These are phyloP conservation scores for Tylopilus sp. DNA, from an alignment of 768 basidiomycete species.

Conservation along the genomic window DNA sequence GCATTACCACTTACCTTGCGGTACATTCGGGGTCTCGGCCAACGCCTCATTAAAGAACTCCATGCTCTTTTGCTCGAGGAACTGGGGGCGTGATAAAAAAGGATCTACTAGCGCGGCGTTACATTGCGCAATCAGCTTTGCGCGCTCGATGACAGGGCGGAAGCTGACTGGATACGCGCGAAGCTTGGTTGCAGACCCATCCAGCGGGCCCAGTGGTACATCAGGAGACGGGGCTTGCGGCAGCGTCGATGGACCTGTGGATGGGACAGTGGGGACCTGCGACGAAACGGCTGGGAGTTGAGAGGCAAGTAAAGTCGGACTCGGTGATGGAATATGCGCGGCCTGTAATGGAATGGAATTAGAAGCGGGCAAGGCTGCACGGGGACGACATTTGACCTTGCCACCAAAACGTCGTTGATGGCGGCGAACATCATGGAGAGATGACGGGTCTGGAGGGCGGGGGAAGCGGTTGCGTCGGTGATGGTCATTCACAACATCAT, in stretches of 20 bases:
- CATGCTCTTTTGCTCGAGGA: not conserved
- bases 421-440: not conserved
- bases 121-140: not conserved
- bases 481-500: not conserved
- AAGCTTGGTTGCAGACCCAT: not conserved
- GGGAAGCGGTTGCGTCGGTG: not conserved
- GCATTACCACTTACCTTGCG: not conserved
- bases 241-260: not conserved
- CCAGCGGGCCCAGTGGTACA: not conserved
- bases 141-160: not conserved
- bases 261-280: not conserved
- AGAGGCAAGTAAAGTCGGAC: too few relatives aligned
- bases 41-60: not conserved
- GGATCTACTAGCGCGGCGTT: not conserved
- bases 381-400: not conserved
- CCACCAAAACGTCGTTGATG: not conserved
- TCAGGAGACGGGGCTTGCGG: not conserved
- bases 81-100: not conserved
- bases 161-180: not conserved
- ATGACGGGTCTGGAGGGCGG: not conserved
- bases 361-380: not conserved
- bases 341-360: too few relatives aligned
- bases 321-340: too few relatives aligned
- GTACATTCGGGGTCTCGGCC: not conserved
- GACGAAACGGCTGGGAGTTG: not conserved